Evolutionary conservation across 1,284 basidiomycete genomes (phyloP), one percentile per base, ranked within the genome.

Genomic region (Neotropicomus parvogracilis): DNA sequence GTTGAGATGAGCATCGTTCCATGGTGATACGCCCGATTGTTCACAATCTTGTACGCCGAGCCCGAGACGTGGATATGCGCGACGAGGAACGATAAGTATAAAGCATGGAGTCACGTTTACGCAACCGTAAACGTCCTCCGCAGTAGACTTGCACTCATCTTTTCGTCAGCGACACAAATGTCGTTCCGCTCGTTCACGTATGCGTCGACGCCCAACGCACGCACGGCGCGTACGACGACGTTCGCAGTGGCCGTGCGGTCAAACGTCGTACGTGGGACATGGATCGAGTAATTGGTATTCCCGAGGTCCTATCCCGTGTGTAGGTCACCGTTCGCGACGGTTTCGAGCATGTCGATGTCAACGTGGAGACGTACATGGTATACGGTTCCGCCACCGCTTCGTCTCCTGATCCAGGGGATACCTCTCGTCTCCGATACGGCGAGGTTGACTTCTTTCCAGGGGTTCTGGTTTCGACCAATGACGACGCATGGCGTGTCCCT

Each of bases 1-100:
- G 91, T 89, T 12, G 89, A 86, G 26, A 99, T 88, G 24, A 99
- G 80, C 95, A 99, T 97, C n/a, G 95, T 99, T 0, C 97, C 97
- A 63, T 99, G 97, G 62, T 99, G 95, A 69, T 98, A 99, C 1
- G 95, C 93, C 14, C 97, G 75, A 52, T 84, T 82, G 56, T 84
- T 89, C 33, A 90, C 88, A 50, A 99, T 89, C 72, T 97, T 98
- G 74, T 97, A 99, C 7, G 97, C 97, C 13, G 93, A 97, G 29
- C 97, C 97, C 40, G 95, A 98, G 46, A 99, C 85, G 88, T 99
- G 64, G 54, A 49, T 52, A 58, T 36, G 8, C 39, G 21, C 27
- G 32, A 24, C 19, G 16, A 37, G 20, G 16, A 34, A 17, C 13
- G 26, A 32, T 52, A 24, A 45, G 36, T 16, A 24, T 24, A 14